These are phyloP conservation scores for Trichoderma sp. DNA, from an alignment of 2,329 filamentous ascomycete species.

Conservation along the genomic window DNA sequence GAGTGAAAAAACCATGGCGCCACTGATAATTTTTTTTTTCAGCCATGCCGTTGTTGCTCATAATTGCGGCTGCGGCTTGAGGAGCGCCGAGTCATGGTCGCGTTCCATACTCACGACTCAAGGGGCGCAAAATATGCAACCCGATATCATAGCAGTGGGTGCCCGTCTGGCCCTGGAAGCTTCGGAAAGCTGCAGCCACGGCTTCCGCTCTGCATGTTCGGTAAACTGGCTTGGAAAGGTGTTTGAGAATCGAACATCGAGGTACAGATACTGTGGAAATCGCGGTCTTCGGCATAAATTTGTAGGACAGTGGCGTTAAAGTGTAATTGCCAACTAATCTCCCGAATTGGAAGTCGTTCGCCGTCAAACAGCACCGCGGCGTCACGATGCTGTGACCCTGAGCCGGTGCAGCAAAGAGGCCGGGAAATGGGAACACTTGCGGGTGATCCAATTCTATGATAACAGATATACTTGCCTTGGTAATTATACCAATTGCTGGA, in stretches of 20 bases:
- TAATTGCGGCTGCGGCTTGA: not conserved
- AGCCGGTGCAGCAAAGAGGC: not conserved
- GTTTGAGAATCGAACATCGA: not conserved
- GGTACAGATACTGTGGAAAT: not conserved
- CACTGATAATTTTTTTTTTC: not conserved
- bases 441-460: not conserved
- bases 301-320: constrained; percentile 11
- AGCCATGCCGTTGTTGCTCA: not conserved
- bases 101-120: not conserved
- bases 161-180: not conserved
- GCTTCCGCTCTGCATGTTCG: not conserved
- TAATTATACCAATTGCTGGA: not conserved
- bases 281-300: not conserved
- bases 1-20: constrained; percentile 3
- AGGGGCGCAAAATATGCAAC: not conserved
- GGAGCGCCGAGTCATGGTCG: not conserved
- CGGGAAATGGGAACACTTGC: not conserved
- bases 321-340: not conserved
- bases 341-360: constrained; percentile 2
- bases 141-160: not conserved
- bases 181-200: constrained; percentile 5
- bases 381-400: not conserved
- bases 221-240: not conserved
- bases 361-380: not conserved
- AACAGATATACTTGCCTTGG: not conserved